A percentile compares a stretch with the other conserved stretches of the same genome.
phyloP scores from a whole-genome alignment of 2,329 filamentous ascomycete species.

The Cryphonectria radicalis region DNA sequence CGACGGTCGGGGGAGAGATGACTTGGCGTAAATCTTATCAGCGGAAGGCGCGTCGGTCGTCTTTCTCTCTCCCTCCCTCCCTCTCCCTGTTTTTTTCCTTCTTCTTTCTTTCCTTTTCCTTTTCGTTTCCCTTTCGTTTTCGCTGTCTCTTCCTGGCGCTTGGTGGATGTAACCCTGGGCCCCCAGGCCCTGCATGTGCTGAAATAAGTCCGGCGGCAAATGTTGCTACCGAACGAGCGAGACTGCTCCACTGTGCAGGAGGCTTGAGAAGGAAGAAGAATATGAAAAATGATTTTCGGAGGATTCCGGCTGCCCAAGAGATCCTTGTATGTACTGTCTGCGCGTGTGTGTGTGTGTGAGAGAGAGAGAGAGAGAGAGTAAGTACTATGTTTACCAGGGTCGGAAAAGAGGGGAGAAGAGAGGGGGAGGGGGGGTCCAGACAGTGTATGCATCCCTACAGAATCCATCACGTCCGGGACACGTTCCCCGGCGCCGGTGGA shows the following conservation, averaged over 20 bases:
- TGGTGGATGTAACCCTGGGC: neutral
- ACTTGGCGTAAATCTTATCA: neutral
- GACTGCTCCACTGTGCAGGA: neutral
- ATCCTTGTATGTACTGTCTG: neutral
- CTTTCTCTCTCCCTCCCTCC: neutral
- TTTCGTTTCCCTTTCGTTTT: neutral
- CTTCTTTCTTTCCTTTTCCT: neutral
- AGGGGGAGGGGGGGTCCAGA: neutral
- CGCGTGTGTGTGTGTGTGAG: too few relatives aligned
- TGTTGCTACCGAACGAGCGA: neutral
- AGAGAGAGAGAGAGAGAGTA: neutral
- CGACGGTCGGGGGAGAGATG: neutral
- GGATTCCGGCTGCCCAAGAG: neutral
- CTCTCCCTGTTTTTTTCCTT: neutral
- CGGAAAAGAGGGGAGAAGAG: too few relatives aligned
- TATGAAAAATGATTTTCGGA: neutral
- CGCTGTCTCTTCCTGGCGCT: neutral
- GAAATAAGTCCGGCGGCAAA: neutral
- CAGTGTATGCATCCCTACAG: conserved; percentile 14
- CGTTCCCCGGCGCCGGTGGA: conserved; percentile 6
- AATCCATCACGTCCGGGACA: conserved; percentile 3
- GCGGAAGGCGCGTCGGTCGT: neutral
- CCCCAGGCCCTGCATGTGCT: neutral
- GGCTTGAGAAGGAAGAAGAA: neutral
- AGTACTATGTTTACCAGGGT: neutral